Evolutionary conservation across 495 filamentous ascomycete genomes (phyloP).

Genomic region (Lindgomyces ingoldianus): DNA sequence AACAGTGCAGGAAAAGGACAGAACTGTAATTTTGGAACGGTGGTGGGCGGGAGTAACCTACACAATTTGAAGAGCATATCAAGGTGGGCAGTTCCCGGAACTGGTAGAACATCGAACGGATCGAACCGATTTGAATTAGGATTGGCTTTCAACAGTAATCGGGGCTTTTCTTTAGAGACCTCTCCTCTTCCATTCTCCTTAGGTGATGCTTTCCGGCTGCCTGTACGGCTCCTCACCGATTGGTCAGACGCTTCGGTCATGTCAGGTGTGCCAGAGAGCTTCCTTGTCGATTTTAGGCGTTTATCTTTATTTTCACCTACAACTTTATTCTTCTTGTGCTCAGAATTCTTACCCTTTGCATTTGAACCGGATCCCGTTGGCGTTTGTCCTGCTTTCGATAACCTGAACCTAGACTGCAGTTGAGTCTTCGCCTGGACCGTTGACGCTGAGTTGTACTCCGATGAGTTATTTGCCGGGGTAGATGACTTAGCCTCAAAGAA

Average conservation of each 20-base stretch:
- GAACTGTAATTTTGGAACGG: no score
- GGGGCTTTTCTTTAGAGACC: neutral
- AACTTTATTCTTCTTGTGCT: neutral
- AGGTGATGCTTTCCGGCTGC: conserved; percentile 2
- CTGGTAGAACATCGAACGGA: conserved; percentile 29
- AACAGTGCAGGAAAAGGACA: no score
- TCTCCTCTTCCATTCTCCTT: neutral
- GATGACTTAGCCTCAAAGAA: conserved; percentile 29
- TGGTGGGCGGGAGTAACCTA: conserved; percentile 14
- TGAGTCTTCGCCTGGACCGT: conserved; percentile 23
- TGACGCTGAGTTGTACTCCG: conserved; percentile 16
- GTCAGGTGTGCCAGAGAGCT: neutral
- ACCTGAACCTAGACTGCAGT: conserved; percentile 28
- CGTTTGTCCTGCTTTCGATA: conserved; percentile 16
- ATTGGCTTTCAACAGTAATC: conserved; percentile 10
- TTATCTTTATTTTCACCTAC: neutral
- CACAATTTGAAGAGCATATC: conserved; percentile 28
- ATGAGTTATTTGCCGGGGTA: conserved; percentile 2
- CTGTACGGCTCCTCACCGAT: neutral
- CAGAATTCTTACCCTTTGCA: neutral
- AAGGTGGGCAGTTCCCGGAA: conserved; percentile 25
- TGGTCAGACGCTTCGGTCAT: neutral
- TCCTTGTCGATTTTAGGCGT: neutral
- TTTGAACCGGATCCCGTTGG: neutral
- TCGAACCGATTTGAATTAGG: conserved; percentile 31